Evolutionary conservation across 139 green algal species (phyloP).

Genomic region (Chlamydomonas schloesseri): DNA sequence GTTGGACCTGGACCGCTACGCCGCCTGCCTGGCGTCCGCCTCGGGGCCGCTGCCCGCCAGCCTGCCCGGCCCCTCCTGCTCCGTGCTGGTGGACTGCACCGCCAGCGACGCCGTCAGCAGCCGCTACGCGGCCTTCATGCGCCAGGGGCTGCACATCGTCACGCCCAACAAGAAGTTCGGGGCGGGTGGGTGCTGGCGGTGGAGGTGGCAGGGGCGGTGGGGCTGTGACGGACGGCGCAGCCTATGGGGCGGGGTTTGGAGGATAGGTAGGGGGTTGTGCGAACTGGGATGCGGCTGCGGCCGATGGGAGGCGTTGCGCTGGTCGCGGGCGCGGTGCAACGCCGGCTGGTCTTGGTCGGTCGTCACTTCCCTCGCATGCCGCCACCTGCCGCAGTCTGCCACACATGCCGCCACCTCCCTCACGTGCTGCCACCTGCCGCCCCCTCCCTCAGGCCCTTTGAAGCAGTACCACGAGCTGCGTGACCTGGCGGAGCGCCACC

Average conservation of each 20-base stretch:
- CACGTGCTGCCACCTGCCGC: no score
- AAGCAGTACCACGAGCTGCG: constrained; percentile 48
- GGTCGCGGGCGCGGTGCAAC: neutral
- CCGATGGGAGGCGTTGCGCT: no score
- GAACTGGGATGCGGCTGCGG: no score
- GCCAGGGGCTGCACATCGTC: constrained; percentile 84
- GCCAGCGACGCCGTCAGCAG: constrained; percentile 75
- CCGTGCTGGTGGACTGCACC: constrained; percentile 93
- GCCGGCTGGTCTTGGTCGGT: no score
- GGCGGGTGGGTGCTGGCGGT: constrained; percentile 35
- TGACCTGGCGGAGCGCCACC: constrained; percentile 22
- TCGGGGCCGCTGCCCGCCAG: neutral
- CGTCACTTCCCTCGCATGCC: no score
- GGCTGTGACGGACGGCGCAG: neutral
- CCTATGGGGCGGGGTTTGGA: no score
- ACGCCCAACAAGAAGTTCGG: constrained; percentile 98
- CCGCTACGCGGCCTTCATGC: constrained; percentile 82
- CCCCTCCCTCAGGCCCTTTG: constrained; percentile 38
- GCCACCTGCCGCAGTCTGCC: no score
- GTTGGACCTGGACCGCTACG: constrained; percentile 17
- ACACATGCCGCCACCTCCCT: no score
- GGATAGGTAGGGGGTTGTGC: no score
- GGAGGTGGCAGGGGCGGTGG: neutral
- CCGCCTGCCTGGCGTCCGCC: neutral
- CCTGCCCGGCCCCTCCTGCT: constrained; percentile 11